phyloP scores from a whole-genome alignment of 805 yeast genomes.

The Suhomyces faveliae region DNA sequence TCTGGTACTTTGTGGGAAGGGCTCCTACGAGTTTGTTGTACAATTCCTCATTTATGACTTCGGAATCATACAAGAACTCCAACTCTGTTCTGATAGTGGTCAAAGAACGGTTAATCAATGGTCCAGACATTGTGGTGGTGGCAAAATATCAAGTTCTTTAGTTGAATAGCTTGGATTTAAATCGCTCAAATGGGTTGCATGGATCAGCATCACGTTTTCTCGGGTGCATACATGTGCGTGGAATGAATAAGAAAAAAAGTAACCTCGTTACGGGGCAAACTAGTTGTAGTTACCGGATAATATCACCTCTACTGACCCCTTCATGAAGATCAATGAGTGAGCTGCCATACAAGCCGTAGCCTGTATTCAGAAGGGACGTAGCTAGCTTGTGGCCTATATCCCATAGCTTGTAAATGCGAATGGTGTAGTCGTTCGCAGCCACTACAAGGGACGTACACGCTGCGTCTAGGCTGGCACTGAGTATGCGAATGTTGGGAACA shows the following conservation, averaged over 20 bases:
- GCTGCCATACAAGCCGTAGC: conserved; percentile 9
- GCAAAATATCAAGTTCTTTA: background rate
- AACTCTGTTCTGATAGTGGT: conserved; percentile 74
- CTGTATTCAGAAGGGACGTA: background rate
- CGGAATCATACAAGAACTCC: conserved; percentile 73
- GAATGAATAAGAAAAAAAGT: background rate
- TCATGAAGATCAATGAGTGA: conserved; percentile 11
- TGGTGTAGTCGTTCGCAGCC: conserved; percentile 76
- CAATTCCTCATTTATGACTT: conserved; percentile 60
- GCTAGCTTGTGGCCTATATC: conserved; percentile 18
- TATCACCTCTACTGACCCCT: conserved; percentile 6
- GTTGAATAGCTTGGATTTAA: background rate
- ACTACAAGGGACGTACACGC: conserved; percentile 62
- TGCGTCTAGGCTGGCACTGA: conserved; percentile 68
- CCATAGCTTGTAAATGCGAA: conserved; percentile 77
- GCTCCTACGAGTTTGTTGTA: conserved; percentile 48
- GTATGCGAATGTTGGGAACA: conserved; percentile 50
- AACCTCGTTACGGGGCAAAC: background rate
- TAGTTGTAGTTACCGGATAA: background rate
- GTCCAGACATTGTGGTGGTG: conserved; percentile 40
- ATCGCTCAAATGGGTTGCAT: background rate
- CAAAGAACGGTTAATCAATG: conserved; percentile 74
- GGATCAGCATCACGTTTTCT: background rate
- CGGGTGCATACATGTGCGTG: background rate
- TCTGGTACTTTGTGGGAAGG: conserved; percentile 57